Evolutionary conservation across 345 rosid genomes (phyloP).

Genomic region (Syzygium aromaticum): DNA sequence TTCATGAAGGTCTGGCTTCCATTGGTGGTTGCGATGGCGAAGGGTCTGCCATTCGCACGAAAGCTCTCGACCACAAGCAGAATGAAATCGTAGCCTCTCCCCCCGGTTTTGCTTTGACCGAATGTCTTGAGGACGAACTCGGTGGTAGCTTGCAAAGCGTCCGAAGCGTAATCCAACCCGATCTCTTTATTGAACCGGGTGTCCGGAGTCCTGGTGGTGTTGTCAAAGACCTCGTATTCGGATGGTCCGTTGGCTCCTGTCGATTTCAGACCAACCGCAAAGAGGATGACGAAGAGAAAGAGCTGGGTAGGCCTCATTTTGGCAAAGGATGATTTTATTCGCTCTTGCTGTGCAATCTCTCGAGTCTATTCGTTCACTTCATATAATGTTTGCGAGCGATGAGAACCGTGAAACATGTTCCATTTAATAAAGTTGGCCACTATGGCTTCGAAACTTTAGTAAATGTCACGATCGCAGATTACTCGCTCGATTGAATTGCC

Average conservation of each 20-base stretch:
- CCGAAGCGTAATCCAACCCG: background rate
- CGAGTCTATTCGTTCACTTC: background rate
- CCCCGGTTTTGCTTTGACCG: background rate
- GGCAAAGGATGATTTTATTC: background rate
- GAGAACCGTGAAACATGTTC: background rate
- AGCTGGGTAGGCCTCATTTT: background rate
- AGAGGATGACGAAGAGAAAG: background rate
- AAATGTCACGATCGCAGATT: background rate
- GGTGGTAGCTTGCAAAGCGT: background rate
- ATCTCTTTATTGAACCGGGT: background rate
- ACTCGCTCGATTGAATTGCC: no score
- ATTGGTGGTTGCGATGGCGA: background rate
- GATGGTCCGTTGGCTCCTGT: background rate
- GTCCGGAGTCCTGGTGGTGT: background rate
- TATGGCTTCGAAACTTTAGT: background rate
- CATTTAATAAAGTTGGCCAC: background rate
- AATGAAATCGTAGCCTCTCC: background rate
- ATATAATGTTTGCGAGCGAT: background rate
- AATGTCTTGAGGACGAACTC: background rate
- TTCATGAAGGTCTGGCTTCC: background rate
- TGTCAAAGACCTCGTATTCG: background rate
- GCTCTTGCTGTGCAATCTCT: background rate
- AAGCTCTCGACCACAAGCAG: background rate
- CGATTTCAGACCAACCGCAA: background rate
- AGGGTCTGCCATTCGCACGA: background rate